Evolutionary conservation across 1,284 basidiomycete species (phyloP).

Genomic region (Trichosporon sp.): DNA sequence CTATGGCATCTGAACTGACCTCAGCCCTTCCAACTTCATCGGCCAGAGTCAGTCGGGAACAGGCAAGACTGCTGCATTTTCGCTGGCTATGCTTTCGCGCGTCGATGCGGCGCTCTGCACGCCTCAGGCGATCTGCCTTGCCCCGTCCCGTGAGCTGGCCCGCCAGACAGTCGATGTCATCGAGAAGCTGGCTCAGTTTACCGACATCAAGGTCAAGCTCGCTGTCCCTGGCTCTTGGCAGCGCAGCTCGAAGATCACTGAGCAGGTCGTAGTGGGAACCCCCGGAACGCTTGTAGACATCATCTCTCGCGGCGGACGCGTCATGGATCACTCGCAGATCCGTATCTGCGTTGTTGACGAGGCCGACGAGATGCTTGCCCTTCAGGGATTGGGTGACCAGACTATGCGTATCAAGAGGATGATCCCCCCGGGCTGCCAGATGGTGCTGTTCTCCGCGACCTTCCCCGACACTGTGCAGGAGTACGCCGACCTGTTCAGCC

Average conservation of each 20-base stretch:
- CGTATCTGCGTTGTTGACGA: conserved; percentile 97
- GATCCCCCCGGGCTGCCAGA: conserved; percentile 58
- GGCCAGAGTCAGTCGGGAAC: conserved; percentile 99
- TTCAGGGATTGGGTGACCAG: conserved; percentile 94
- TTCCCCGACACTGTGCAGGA: conserved; percentile 88
- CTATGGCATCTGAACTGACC: neutral
- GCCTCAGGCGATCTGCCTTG: conserved; percentile 89
- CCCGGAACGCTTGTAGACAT: conserved; percentile 93
- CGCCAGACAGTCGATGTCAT: conserved; percentile 97
- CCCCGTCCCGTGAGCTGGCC: conserved; percentile 92
- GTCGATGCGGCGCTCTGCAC: conserved; percentile 77
- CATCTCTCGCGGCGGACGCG: conserved; percentile 49
- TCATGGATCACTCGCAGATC: conserved; percentile 65
- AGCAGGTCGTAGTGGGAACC: conserved; percentile 92
- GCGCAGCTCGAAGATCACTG: conserved; percentile 57
- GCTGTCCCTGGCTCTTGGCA: conserved; percentile 77
- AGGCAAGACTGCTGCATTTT: conserved; percentile 98
- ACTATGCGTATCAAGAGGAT: conserved; percentile 88
- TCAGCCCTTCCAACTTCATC: conserved; percentile 92
- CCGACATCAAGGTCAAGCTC: conserved; percentile 83
- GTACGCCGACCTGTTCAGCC: conserved; percentile 89
- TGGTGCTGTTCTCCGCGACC: conserved; percentile 95
- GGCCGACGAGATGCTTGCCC: conserved; percentile 97
- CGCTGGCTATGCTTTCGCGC: conserved; percentile 92
- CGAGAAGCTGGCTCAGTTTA: conserved; percentile 91